Conservation (phyloP, 257 asterid genomes). For the Solanum chiquidenum region DNA sequence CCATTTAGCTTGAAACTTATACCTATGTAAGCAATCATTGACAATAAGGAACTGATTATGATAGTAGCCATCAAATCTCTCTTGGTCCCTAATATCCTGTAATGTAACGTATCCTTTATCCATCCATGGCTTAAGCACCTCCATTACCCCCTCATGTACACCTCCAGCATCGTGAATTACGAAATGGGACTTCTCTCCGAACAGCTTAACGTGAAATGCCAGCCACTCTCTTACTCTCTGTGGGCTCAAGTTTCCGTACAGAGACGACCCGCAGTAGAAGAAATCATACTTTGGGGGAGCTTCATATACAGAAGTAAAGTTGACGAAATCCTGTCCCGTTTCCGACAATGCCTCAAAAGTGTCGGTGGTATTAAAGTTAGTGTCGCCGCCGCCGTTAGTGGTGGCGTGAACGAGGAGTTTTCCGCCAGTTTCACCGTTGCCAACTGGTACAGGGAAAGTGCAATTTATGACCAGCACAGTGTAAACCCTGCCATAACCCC, state of each 20-base stretch:
- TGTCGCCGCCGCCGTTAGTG: conserved; percentile 35
- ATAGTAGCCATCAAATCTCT: conserved; percentile 71
- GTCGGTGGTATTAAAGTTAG: conserved; percentile 32
- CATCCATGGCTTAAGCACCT: conserved; percentile 74
- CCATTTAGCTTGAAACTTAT: conserved; percentile 56
- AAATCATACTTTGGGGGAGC: conserved; percentile 43
- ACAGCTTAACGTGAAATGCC: conserved; percentile 52
- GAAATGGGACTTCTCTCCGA: conserved; percentile 61
- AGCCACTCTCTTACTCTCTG: conserved; percentile 70
- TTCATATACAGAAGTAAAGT: conserved; percentile 9
- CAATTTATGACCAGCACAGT: conserved; percentile 71
- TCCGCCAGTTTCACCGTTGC: conserved; percentile 28
- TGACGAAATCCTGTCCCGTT: conserved; percentile 12
- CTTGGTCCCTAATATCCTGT: conserved; percentile 76
- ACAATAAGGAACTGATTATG: conserved; percentile 72
- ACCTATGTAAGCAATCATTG: conserved; percentile 66
- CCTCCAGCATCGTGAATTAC: conserved; percentile 90
- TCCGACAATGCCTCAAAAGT: conserved; percentile 37
- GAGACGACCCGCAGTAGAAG: conserved; percentile 64
- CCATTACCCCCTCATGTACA: conserved; percentile 44
- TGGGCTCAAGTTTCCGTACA: conserved; percentile 63
- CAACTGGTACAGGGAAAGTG: conserved; percentile 33
- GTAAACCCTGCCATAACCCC: conserved; percentile 86
- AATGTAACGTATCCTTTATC: conserved; percentile 58
- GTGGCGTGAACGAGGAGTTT: conserved; percentile 37